Base-by-base conservation (phyloP, 2,329 filamentous ascomycete species). In the Calonectria honghensis region DNA sequence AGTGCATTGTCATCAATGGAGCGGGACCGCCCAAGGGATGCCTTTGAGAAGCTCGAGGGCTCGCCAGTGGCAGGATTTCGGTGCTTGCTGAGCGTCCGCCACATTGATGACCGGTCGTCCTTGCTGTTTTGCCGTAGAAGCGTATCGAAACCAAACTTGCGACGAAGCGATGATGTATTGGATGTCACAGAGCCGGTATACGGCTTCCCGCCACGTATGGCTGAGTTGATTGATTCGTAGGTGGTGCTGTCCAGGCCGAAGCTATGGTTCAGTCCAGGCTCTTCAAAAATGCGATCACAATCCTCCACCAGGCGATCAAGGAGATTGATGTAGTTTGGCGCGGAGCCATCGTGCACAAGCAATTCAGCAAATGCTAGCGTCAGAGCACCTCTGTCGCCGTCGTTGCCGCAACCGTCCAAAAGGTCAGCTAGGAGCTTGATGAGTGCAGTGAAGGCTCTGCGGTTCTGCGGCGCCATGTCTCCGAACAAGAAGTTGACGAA, bases 301-400 rank as follows among this genome's bases (percentile, higher is more conserved):
- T 98, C 96, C 76, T 98, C 95, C 0, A 98, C 95, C 29, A 98
- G 90, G 27, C 95, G 92, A 85, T 98, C 96, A 59, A 98, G 88
- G 18, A 98, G 87, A 70, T 96, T 97, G 79, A 98, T 96, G 82
- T 96, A 97, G 76, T 96, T 91, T 73, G 95, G 93, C 2, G 96
- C 92, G 75, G 93, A 92, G 9, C 93, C 94, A 73, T 96, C 93
- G 6, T 93, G 91, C 2, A 97, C 94, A 9, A 98, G 87, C 66
- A 98, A 89, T 82, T 98, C 96, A 0, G 96, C 93, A 86, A 98
- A 98, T 1, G 95, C 94, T 57, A 95, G 92, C 0, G 96, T 98
- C 79, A 98, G 86, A 29, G 95, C 94, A 64, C 96, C 96, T 63
- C 96, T 91, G 82, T 98, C 96, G 39, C 95, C 94, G 82, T 98